Conservation (phyloP, 2,329 filamentous ascomycete genomes). For the Sporothrix protearum region DNA sequence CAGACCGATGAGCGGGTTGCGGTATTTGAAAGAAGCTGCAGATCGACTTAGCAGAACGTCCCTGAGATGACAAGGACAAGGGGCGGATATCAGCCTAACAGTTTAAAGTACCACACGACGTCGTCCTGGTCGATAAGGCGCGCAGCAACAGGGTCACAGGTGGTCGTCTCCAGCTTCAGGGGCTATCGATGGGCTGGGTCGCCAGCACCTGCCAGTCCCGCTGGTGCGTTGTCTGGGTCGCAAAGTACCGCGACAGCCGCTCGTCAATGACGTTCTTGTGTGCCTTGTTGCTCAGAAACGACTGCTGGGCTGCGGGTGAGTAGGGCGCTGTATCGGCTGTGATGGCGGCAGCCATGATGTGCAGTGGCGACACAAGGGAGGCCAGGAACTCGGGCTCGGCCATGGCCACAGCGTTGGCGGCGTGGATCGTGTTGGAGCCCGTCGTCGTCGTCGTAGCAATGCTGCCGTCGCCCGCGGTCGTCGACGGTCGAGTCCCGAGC, state of each 20-base stretch:
- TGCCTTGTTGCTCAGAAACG: constrained; percentile 13
- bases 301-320: constrained; percentile 20
- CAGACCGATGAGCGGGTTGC: constrained; percentile 30
- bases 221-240: constrained; percentile 27
- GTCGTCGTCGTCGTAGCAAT: background rate
- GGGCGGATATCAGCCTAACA: constrained; percentile 16
- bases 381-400: constrained; percentile 26
- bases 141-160: constrained; percentile 30
- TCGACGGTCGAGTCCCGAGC: background rate
- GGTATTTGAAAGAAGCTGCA: constrained; percentile 30
- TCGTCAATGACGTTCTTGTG: constrained; percentile 26
- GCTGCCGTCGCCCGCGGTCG: constrained; percentile 4
- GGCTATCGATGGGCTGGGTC: constrained; percentile 27
- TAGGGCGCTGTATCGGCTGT: constrained; percentile 26
- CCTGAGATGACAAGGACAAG: background rate
- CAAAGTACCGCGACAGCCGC: constrained; percentile 28
- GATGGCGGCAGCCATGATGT: constrained; percentile 30
- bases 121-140: constrained; percentile 30
- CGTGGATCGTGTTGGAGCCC: constrained; percentile 10
- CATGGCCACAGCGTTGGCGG: constrained; percentile 1
- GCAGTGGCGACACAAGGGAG: constrained; percentile 28
- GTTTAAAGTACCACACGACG: constrained; percentile 27
- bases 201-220: constrained; percentile 31
- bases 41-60: background rate
- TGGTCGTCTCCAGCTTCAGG: constrained; percentile 30